phyloP scores from a whole-genome alignment of 805 yeast species.

The Candida pini region DNA sequence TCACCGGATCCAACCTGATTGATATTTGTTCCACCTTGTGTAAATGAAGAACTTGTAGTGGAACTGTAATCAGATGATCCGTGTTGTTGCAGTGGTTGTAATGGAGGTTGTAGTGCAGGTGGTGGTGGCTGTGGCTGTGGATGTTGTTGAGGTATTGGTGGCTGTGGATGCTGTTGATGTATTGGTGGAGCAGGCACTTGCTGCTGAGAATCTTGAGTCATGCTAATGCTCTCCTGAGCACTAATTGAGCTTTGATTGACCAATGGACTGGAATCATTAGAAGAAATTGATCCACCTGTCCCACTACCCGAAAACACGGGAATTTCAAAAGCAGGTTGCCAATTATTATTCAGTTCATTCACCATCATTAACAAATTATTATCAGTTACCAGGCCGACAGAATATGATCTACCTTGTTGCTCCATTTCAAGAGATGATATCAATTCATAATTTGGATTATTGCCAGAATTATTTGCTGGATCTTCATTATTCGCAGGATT shows the following conservation, averaged over 20 bases:
- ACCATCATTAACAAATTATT: conserved; percentile 2
- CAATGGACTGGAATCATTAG: background rate
- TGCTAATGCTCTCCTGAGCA: background rate
- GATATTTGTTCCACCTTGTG: too few species aligned
- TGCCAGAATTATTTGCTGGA: background rate
- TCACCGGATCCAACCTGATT: too few species aligned
- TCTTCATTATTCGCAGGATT: background rate
- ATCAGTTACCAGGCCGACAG: background rate
- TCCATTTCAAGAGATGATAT: background rate
- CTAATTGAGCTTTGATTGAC: background rate
- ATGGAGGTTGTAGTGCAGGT: background rate
- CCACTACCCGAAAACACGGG: background rate
- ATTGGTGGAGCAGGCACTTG: background rate
- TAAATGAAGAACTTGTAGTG: too few species aligned
- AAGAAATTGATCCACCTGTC: background rate
- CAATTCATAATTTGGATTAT: background rate
- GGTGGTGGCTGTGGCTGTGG: background rate
- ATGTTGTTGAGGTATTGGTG: background rate
- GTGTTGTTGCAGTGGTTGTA: background rate
- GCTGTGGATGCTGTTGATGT: background rate
- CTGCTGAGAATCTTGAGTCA: background rate
- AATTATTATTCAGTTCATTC: conserved; percentile 11
- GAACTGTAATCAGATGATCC: too few species aligned
- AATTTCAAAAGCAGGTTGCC: conserved; percentile 14
- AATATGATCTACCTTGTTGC: background rate